Base-by-base conservation (phyloP, 306 rosid genomes). In the Acacia acuminata region DNA sequence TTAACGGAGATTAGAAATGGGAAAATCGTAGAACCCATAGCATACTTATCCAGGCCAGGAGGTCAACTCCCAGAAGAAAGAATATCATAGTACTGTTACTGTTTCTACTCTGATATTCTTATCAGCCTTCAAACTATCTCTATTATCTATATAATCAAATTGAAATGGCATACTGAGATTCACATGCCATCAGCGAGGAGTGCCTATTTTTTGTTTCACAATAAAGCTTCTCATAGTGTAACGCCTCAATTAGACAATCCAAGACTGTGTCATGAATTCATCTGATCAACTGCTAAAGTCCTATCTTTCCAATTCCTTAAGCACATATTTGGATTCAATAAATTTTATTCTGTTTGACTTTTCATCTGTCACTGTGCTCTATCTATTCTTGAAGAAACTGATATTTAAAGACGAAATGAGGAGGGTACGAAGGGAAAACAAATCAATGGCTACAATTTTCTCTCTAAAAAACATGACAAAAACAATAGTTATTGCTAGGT, bases 221-320 rank as follows among this genome's bases (percentile, higher is more conserved):
- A 32, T 73, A 16, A 32, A 27, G 77, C 61, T 47, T 73, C 43
- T 8, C 34, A 47, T 47, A 16, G 27, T 47, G 42, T 4, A 32
- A 22, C 20, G 45, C 65, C 69, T 27, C 73, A 79, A 69, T 56
- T 30, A 44, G 68, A 53, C 60, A 25, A 19, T 58, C 51, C 70
- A 63, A 63, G 73, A 84, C 44, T 64, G 43, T 75, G 68, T 68
- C 60, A 43, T 76, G 79, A 70, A 44, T 61, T 56, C 70, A 79
- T 78, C 73, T 47, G 45, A 78, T 75, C 66, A 87, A 32, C 66
- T 58, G 66, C 60, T 34, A 1, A 77, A 77, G n/a, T 72, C 25
- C 11, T 25, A 58, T 43, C 13, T 64, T 85, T 73, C 51, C 44
- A 14, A 48, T 78, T 70, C 73, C 56, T 73, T 36, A 1, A 60